Conservation (phyloP, 2,329 filamentous ascomycete genomes). For the Colletotrichum sp. region DNA sequence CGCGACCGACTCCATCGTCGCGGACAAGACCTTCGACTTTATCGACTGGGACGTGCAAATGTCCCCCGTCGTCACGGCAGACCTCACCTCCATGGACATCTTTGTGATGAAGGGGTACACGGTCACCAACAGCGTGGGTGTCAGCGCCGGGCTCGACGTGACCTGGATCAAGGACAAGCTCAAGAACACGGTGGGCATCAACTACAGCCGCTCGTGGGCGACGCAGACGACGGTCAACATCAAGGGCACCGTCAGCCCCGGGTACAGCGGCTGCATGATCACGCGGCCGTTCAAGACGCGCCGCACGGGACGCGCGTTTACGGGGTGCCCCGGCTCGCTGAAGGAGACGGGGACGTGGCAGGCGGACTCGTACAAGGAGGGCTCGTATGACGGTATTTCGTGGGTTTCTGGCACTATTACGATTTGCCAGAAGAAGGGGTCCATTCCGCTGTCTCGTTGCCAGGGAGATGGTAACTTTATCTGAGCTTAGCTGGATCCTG, state of each 20-base stretch:
- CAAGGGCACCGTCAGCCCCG: background rate
- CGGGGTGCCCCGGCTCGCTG: background rate
- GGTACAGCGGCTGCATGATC: background rate
- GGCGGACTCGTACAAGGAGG: background rate
- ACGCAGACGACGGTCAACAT: background rate
- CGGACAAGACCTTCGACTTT: background rate
- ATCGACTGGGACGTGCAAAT: slow-evolving; percentile 14
- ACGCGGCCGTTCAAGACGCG: background rate
- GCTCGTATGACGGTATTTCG: background rate
- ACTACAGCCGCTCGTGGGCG: background rate
- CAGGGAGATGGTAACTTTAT: background rate
- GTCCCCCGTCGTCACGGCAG: background rate
- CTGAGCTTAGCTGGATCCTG: background rate
- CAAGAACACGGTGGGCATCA: background rate
- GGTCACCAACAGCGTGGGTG: background rate
- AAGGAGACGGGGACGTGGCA: background rate
- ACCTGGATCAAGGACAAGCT: slow-evolving; percentile 1
- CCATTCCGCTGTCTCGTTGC: background rate
- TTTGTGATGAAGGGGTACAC: background rate
- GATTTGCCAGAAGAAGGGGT: background rate
- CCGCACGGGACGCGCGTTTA: background rate
- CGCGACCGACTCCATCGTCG: background rate
- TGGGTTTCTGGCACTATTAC: background rate
- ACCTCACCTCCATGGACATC: background rate
- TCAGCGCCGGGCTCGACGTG: background rate